Evolutionary conservation across 768 basidiomycete genomes (phyloP), one percentile per base, ranked within the genome.

Genomic region (Lactarius sanguifluus): DNA sequence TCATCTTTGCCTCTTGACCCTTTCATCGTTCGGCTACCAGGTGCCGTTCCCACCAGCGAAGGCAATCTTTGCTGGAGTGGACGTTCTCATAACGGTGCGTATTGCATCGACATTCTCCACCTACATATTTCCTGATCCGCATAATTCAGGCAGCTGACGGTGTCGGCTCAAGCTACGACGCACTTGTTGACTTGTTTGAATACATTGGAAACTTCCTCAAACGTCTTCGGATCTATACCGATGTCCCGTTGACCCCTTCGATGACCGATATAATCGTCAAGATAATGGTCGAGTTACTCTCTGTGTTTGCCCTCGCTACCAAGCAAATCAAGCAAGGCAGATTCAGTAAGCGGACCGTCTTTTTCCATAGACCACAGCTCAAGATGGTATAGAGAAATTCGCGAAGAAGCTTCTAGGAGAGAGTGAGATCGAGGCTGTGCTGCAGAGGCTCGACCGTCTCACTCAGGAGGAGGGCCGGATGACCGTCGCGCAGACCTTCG

Each of bases 241-340:
- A 20, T 23, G 6, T 59, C n/a, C 54, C 59, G 18, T 32, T n/a
- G 25, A 34, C 59, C 13, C 0, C 52, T 13, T 54, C 40, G 10
- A 47, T 65, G 52, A 43, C 23, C 15, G n/a, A 40, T 7, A 25
- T 60, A 4, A 7, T 60, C 3, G 30, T 55, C 3, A 45, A 60
- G 41, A 55, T 65, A 6, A 25, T 65, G 9, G 59, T 55, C 16
- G 58, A 65, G 41, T n/a, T 65, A 20, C 38, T 65, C n/a, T 41
- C 40, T 5, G 59, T 38, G 0, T 30, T 65, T 8, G 58, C 64
- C 12, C 30, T 65, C 2, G 64, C 64, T 2, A 60, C 59, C 8
- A 60, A 55, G n/a, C 38, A 65, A 16, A 52, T 65, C 30, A 43
- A 45, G 3, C 58, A 60, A 3, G 59, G 64, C 2, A 47, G 30